phyloP scores from a whole-genome alignment of 169 alveolate genomes.

The Amoebophrya sp. region DNA sequence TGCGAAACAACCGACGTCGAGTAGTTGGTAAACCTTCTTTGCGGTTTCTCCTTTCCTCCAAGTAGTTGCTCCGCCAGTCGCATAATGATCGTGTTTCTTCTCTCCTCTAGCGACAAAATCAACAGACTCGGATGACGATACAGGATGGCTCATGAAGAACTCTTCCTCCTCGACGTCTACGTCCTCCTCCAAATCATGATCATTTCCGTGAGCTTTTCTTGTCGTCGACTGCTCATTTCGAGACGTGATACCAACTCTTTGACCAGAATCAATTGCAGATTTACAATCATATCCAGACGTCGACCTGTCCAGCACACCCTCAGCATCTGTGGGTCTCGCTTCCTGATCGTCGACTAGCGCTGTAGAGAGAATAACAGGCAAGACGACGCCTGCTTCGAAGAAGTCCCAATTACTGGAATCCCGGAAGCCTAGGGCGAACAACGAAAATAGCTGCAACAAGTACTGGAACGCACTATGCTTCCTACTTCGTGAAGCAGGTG shows the following conservation, averaged over 20 bases:
- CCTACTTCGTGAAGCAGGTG: too few relatives aligned
- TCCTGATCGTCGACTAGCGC: too few relatives aligned
- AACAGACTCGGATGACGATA: too few relatives aligned
- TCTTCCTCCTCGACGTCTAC: too few relatives aligned
- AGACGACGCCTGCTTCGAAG: constrained; percentile 1
- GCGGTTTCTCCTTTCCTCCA: neutral
- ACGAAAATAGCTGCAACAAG: neutral
- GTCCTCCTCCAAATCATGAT: neutral
- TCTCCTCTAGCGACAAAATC: too few relatives aligned
- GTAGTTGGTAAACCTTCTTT: neutral
- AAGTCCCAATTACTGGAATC: neutral
- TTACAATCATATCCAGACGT: too few relatives aligned
- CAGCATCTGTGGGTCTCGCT: too few relatives aligned
- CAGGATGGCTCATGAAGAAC: too few relatives aligned
- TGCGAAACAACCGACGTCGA: neutral
- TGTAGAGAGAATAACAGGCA: neutral
- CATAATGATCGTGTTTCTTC: neutral
- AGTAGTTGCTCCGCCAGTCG: too few relatives aligned
- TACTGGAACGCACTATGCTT: neutral
- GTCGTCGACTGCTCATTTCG: too few relatives aligned
- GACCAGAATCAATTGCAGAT: too few relatives aligned
- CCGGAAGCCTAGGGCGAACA: constrained; percentile 19
- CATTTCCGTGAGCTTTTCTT: neutral
- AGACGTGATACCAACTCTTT: neutral
- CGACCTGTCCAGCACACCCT: neutral